Conservation (phyloP, 2,329 filamentous ascomycete species). For the Colletotrichum zoysiae region DNA sequence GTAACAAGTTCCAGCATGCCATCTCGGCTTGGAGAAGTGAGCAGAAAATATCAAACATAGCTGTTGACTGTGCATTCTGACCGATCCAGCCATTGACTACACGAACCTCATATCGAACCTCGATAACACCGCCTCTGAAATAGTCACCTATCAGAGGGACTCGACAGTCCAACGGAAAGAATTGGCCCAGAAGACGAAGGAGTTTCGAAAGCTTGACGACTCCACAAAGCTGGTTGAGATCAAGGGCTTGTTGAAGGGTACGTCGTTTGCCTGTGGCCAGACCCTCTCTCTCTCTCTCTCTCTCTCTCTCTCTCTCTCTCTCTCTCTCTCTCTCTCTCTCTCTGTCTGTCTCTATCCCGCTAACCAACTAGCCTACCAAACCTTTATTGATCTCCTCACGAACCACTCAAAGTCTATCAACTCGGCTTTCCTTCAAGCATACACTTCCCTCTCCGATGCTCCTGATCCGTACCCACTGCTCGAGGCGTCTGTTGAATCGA, state of each 20-base stretch:
- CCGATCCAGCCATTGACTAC: conserved; percentile 82
- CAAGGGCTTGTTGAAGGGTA: conserved; percentile 90
- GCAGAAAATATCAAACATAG: conserved; percentile 42
- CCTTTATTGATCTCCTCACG: conserved; percentile 95
- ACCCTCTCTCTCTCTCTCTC: background rate
- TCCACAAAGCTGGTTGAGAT: conserved; percentile 86
- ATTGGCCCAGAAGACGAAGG: conserved; percentile 98
- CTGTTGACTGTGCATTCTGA: conserved; percentile 38
- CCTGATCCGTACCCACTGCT: conserved; percentile 96
- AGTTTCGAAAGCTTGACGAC: conserved; percentile 95
- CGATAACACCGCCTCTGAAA: conserved; percentile 94
- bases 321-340: background rate
- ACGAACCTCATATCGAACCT: conserved; percentile 85
- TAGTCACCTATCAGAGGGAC: conserved; percentile 92
- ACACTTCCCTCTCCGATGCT: conserved; percentile 93
- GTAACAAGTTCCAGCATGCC: conserved; percentile 96
- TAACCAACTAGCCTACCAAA: conserved; percentile 81
- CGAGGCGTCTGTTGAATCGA: conserved; percentile 94
- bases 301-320: no score
- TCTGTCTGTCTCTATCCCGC: background rate
- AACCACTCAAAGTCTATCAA: conserved; percentile 96
- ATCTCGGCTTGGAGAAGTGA: conserved; percentile 96
- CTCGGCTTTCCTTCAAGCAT: conserved; percentile 91
- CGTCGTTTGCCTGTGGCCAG: conserved; percentile 28
- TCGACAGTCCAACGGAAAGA: conserved; percentile 97